Evolutionary conservation across 331 rosid genomes (phyloP), one percentile per base, ranked within the genome.

Genomic region (Saraca asoca): DNA sequence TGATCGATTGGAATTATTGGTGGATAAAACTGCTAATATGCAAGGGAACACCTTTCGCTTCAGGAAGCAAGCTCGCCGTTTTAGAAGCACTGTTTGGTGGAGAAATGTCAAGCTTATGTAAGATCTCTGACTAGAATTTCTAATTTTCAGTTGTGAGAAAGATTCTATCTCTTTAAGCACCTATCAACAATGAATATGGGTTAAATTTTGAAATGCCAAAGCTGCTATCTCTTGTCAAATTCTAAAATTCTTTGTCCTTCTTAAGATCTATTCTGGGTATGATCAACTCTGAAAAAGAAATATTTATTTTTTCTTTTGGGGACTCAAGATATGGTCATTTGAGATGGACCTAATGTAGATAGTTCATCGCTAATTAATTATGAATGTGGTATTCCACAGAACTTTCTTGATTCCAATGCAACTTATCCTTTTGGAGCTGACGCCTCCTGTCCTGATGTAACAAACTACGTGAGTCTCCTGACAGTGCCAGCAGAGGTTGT

Each of bases 1-100:
- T n/a, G 99, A 90, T 66, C 85, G 99, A 37, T 78, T 94, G 81
- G 99, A 94, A 56, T 85, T 94, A 79, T 82, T 94, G 73, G 99
- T 94, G 66, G 99, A 94, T 83, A 94, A 90, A 78, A 80, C 99
- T 69, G 72, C 84, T 33, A 86, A 85, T 69, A 88, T 94, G 97
- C 99, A 94, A 86, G 99, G 91, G 63, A 94, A 94, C 60, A 88
- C 99, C 19, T 78, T 90, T 66, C 87, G 96, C 57, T 94, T 94
- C 79, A 80, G 95, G 72, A 94, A 94, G 86, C 97, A 94, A 80
- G 90, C 99, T 79, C 99, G 97, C 11, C 96, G 97, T 34, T 94
- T 88, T 80, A 80, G 96, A 82, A 88, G 76, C 78, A 77, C 91
- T 1, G 95, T 88, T 9, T 94, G 99, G 99, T 94, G 99, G 99